phyloP scores from a whole-genome alignment of 495 filamentous ascomycete species.

The Amniculicola lignicola region DNA sequence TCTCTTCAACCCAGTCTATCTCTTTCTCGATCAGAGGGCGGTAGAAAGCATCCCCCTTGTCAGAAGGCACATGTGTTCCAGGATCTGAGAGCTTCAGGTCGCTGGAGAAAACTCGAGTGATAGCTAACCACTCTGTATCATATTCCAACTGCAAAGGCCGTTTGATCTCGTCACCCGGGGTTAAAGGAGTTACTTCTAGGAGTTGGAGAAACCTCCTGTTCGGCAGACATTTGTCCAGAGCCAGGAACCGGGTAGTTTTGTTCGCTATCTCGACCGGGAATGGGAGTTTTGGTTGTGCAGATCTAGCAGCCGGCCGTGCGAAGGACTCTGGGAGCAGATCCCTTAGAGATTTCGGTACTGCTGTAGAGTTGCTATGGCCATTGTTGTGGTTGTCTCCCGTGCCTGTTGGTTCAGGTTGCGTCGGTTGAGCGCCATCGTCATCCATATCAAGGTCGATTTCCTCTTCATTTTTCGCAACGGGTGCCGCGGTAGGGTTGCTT shows the following conservation, averaged over 20 bases:
- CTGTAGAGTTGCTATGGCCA: slow-evolving; percentile 1
- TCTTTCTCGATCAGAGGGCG: slow-evolving; percentile 58
- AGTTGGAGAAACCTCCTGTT: slow-evolving; percentile 79
- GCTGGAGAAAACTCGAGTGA: slow-evolving; percentile 72
- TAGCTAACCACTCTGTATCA: slow-evolving; percentile 93
- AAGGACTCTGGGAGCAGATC: slow-evolving; percentile 67
- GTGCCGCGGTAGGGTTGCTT: not conserved
- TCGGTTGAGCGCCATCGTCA: slow-evolving; percentile 17
- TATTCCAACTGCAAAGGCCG: slow-evolving; percentile 60
- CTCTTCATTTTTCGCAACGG: slow-evolving; percentile 37
- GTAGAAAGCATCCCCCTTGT: slow-evolving; percentile 67
- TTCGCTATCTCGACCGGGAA: slow-evolving; percentile 61
- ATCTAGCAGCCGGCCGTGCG: slow-evolving; percentile 40
- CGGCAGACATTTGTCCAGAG: slow-evolving; percentile 83
- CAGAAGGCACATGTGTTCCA: slow-evolving; percentile 44
- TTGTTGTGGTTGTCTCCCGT: slow-evolving; percentile 27
- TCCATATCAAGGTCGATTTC: slow-evolving; percentile 45
- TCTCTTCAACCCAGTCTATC: slow-evolving; percentile 70
- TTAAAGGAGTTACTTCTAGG: slow-evolving; percentile 52
- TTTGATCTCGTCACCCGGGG: not conserved
- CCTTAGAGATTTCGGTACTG: slow-evolving; percentile 58
- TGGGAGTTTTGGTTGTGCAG: slow-evolving; percentile 15
- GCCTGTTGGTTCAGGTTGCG: slow-evolving; percentile 21
- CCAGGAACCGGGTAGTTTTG: slow-evolving; percentile 75
- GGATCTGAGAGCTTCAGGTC: slow-evolving; percentile 59